phyloP scores from a whole-genome alignment of 2,329 filamentous ascomycete species.

The Aspergillus puulaauensis region DNA sequence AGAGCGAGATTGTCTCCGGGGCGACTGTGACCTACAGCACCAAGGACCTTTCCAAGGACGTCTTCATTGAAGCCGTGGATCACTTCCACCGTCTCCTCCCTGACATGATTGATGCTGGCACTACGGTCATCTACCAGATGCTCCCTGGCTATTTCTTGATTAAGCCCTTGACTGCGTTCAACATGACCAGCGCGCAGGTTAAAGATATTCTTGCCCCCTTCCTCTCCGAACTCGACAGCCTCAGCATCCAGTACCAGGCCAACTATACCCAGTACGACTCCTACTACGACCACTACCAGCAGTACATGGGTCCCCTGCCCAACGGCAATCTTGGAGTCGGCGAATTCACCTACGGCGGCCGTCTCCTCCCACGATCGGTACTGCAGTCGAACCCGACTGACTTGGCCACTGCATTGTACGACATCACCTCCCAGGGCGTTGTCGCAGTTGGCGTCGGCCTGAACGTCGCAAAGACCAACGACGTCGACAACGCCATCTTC shows the following conservation, averaged over 20 bases:
- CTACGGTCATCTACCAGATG: slow-evolving; percentile 52
- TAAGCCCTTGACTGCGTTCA: slow-evolving; percentile 49
- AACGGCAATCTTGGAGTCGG: slow-evolving; percentile 28
- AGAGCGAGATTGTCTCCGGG: slow-evolving; percentile 44
- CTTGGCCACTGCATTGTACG: slow-evolving; percentile 33
- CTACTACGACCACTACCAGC: slow-evolving; percentile 37
- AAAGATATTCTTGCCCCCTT: slow-evolving; percentile 48
- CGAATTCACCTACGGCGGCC: slow-evolving; percentile 31
- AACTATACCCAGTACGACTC: slow-evolving; percentile 29
- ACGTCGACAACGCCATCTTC: slow-evolving; percentile 41
- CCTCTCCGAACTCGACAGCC: slow-evolving; percentile 37
- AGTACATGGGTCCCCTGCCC: slow-evolving; percentile 31
- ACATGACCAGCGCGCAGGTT: slow-evolving; percentile 46
- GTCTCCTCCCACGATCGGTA: slow-evolving; percentile 36
- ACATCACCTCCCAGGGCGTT: slow-evolving; percentile 34
- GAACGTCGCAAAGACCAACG: slow-evolving; percentile 37
- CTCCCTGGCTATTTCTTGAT: slow-evolving; percentile 51
- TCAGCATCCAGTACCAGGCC: slow-evolving; percentile 34
- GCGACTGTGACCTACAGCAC: slow-evolving; percentile 45
- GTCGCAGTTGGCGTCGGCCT: slow-evolving; percentile 40
- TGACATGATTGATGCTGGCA: slow-evolving; percentile 51
- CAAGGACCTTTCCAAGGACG: slow-evolving; percentile 38
- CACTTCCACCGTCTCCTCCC: slow-evolving; percentile 53
- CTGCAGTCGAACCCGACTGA: slow-evolving; percentile 30
- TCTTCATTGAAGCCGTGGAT: slow-evolving; percentile 52